A percentile compares a stretch with the other conserved stretches of the same genome.
Conservation (phyloP, 2,329 filamentous ascomycete species). For the Cladophialophora yegresii region DNA sequence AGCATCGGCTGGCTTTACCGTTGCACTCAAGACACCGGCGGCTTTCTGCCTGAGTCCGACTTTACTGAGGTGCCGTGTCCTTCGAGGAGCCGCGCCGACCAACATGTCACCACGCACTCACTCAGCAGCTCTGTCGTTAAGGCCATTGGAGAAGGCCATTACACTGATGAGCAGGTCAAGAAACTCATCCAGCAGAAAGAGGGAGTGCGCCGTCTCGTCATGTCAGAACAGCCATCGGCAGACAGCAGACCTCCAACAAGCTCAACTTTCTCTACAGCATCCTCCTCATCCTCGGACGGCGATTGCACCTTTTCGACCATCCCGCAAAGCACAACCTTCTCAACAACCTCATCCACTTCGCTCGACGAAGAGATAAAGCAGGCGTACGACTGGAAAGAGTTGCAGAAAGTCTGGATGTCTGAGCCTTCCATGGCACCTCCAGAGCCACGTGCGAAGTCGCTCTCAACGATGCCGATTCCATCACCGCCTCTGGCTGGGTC, state of each 20-base stretch:
- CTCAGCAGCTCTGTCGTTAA: constrained; percentile 47
- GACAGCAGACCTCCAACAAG: constrained; percentile 28
- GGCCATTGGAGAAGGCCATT: constrained; percentile 47
- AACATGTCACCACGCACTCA: constrained; percentile 26
- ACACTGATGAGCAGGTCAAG: constrained; percentile 47
- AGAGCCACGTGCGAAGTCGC: constrained; percentile 6
- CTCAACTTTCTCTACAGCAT: constrained; percentile 26
- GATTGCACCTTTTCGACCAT: constrained; percentile 27
- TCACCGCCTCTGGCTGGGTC: background rate
- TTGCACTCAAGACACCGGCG: constrained; percentile 66
- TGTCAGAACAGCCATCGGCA: constrained; percentile 28
- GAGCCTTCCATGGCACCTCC: constrained; percentile 21
- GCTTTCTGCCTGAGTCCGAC: constrained; percentile 44
- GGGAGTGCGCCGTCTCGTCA: constrained; percentile 39
- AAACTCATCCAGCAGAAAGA: constrained; percentile 48
- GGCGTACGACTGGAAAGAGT: constrained; percentile 32
- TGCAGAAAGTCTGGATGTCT: constrained; percentile 30
- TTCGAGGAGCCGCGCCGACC: constrained; percentile 2
- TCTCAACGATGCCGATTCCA: background rate
- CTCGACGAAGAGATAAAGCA: constrained; percentile 33
- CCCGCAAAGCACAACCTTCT: constrained; percentile 37
- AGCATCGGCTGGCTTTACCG: constrained; percentile 71
- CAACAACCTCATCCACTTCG: constrained; percentile 29
- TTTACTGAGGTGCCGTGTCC: constrained; percentile 17
- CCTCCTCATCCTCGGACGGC: constrained; percentile 14